Evolutionary conservation across 2,329 filamentous ascomycete species (phyloP).

Genomic region (Cercospora canescens): DNA sequence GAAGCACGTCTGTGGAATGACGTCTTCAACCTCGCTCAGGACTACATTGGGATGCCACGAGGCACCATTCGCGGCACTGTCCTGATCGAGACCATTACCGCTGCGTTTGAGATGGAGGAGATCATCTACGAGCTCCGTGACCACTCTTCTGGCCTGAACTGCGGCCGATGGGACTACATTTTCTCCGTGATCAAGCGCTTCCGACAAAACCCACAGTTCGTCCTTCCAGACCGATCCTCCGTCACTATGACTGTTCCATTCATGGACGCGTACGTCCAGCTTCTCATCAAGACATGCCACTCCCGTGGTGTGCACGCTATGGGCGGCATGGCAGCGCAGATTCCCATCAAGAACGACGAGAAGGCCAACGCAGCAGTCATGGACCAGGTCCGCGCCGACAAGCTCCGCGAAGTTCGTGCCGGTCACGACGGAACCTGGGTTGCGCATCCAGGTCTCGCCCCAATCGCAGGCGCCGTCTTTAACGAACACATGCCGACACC

Average conservation of each 20-base stretch:
- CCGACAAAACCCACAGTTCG: slow-evolving; percentile 89
- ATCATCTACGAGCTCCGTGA: slow-evolving; percentile 99
- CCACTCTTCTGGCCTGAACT: slow-evolving; percentile 95
- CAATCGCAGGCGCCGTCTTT: slow-evolving; percentile 89
- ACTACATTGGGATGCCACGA: slow-evolving; percentile 83
- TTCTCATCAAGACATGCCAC: slow-evolving; percentile 99
- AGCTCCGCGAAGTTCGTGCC: slow-evolving; percentile 91
- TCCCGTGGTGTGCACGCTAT: slow-evolving; percentile 94
- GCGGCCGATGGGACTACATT: slow-evolving; percentile 99
- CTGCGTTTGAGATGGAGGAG: slow-evolving; percentile 99
- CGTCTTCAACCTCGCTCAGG: slow-evolving; percentile 92
- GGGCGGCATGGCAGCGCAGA: slow-evolving; percentile 98
- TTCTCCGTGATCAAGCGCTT: slow-evolving; percentile 99
- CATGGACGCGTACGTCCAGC: slow-evolving; percentile 96
- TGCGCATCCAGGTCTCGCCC: slow-evolving; percentile 87
- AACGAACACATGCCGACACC: slow-evolving; percentile 98
- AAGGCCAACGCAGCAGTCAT: slow-evolving; percentile 27
- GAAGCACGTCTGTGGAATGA: slow-evolving; percentile 99
- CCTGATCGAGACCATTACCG: slow-evolving; percentile 95
- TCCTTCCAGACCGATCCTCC: slow-evolving; percentile 84
- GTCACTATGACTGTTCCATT: slow-evolving; percentile 99
- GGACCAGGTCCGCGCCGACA: slow-evolving; percentile 72
- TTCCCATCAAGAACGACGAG: slow-evolving; percentile 96
- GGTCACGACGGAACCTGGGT: slow-evolving; percentile 98
- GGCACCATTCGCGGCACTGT: slow-evolving; percentile 95